These are phyloP conservation scores for Blastocystis sp. DNA, from an alignment of 352 stramenopile species.

Conservation along the genomic window DNA sequence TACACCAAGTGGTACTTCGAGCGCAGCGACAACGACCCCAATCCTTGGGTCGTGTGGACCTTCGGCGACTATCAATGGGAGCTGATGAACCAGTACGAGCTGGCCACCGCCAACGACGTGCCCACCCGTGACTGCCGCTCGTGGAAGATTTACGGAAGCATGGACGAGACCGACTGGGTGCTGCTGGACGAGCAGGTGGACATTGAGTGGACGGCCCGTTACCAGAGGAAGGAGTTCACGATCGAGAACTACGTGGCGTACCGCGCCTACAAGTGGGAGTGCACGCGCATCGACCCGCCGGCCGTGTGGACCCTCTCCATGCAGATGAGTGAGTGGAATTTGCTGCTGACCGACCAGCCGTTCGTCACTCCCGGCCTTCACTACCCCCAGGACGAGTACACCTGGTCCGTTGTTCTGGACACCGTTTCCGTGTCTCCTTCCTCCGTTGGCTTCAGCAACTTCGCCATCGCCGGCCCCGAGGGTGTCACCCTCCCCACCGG, in stretches of 20 bases:
- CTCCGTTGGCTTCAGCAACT: slow-evolving; percentile 26
- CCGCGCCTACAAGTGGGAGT: slow-evolving; percentile 45
- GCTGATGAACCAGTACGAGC: slow-evolving; percentile 62
- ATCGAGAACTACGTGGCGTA: slow-evolving; percentile 34
- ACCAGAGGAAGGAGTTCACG: slow-evolving; percentile 10
- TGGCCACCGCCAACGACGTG: slow-evolving; percentile 4
- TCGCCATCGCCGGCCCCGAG: slow-evolving; percentile 1
- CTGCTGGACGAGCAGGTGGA: slow-evolving; percentile 22
- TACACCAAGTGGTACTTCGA: slow-evolving; percentile 56
- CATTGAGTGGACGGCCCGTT: neutral
- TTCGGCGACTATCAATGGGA: slow-evolving; percentile 31
- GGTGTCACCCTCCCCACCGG: slow-evolving; percentile 29
- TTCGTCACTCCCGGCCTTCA: slow-evolving; percentile 28
- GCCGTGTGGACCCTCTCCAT: neutral
- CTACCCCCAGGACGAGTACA: slow-evolving; percentile 50
- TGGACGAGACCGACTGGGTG: neutral
- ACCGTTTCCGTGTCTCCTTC: slow-evolving; percentile 2
- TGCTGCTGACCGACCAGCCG: slow-evolving; percentile 24
- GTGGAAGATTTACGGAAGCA: slow-evolving; percentile 62
- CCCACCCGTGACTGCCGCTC: slow-evolving; percentile 11
- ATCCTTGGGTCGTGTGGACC: neutral
- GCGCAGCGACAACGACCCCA: neutral
- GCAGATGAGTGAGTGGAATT: slow-evolving; percentile 61
- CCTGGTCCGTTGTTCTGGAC: slow-evolving; percentile 43
- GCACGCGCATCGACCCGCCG: neutral